Conservation (phyloP, 805 yeast species). For the Saturnispora gosingensis region DNA sequence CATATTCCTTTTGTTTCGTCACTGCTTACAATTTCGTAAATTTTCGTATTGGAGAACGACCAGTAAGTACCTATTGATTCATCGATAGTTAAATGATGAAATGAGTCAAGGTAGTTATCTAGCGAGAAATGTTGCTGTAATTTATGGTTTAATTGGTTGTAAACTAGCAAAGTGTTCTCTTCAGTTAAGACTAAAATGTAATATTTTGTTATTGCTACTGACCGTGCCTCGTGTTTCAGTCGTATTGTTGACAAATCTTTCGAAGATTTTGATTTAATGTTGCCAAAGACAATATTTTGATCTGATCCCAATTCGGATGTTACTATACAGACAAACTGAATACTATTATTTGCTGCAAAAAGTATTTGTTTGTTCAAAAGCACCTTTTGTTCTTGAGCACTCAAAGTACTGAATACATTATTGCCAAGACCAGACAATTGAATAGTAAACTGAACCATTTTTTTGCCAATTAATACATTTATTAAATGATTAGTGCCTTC, state of each 20-base stretch:
- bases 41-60: constrained; percentile 51
- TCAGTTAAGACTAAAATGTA: constrained; percentile 43
- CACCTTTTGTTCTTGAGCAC: not conserved
- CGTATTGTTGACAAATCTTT: constrained; percentile 15
- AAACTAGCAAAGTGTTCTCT: constrained; percentile 30
- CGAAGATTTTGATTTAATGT: constrained; percentile 14
- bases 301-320: not conserved
- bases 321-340: constrained; percentile 10
- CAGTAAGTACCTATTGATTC: constrained; percentile 52
- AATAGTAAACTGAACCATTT: constrained; percentile 3
- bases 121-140: constrained; percentile 31
- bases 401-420: not conserved
- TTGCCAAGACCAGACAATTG: not conserved
- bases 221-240: constrained; percentile 19
- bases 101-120: constrained; percentile 25
- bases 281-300: constrained; percentile 12
- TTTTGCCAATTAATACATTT: not conserved
- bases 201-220: constrained; percentile 41
- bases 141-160: constrained; percentile 44
- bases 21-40: constrained; percentile 63
- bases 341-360: not conserved
- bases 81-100: constrained; percentile 45
- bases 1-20: constrained; percentile 71
- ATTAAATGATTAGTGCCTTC: not conserved
- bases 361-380: not conserved